phyloP scores from a whole-genome alignment of 768 basidiomycete genomes.

The Ramaria sp. region DNA sequence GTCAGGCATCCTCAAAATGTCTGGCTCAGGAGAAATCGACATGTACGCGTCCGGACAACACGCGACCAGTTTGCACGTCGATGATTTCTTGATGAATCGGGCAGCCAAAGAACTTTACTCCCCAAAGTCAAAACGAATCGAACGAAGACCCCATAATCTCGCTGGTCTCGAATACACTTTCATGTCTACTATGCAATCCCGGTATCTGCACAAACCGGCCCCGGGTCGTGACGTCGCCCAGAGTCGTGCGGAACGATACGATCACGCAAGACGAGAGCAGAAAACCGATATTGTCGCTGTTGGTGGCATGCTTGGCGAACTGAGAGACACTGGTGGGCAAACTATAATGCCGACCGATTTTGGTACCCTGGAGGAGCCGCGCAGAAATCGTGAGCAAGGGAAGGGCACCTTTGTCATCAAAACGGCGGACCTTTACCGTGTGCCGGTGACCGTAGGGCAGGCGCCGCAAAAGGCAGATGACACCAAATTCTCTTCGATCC shows the following conservation, averaged over 20 bases:
- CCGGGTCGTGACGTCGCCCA: conserved; percentile 44
- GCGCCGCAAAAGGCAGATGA: conserved; percentile 17
- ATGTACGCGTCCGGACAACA: conserved; percentile 16
- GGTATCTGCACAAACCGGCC: conserved; percentile 38
- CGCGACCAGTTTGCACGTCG: background rate
- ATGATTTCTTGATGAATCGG: conserved; percentile 14
- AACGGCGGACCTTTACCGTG: conserved; percentile 19
- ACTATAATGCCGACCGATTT: conserved; percentile 15
- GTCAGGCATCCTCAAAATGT: conserved; percentile 19
- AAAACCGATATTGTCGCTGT: conserved; percentile 18
- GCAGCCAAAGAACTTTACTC: conserved; percentile 13
- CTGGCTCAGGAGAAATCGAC: conserved; percentile 13
- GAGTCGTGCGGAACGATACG: background rate
- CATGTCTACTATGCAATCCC: conserved; percentile 42
- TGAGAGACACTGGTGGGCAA: conserved; percentile 13
- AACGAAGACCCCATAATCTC: conserved; percentile 52
- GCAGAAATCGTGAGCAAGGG: conserved; percentile 10
- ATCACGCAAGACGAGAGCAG: background rate
- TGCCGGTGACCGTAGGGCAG: conserved; percentile 37
- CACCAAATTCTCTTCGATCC: background rate
- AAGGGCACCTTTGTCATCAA: conserved; percentile 22
- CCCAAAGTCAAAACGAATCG: conserved; percentile 31
- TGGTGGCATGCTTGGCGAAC: conserved; percentile 21
- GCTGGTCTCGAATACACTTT: conserved; percentile 55
- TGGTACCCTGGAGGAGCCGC: conserved; percentile 19